Percentiles rank a stretch among this genome's conserved stretches.
Evolutionary conservation across 768 basidiomycete species (phyloP).

Genomic region (Tricholoma sp.): DNA sequence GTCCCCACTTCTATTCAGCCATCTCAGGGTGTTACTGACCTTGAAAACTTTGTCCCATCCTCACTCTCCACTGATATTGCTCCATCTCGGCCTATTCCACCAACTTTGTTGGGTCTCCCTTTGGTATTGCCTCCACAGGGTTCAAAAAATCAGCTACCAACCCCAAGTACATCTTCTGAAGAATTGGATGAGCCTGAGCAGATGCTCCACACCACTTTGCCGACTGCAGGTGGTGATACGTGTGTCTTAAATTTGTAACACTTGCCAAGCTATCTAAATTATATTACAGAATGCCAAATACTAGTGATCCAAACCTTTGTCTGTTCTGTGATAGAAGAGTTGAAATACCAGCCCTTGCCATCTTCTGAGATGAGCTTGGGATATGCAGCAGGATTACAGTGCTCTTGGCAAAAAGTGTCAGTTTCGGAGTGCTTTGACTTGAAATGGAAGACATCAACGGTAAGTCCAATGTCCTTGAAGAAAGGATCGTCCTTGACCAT

Average conservation of each 20-base stretch:
- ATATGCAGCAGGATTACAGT: too few relatives aligned
- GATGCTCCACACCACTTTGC: background rate
- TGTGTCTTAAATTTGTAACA: background rate
- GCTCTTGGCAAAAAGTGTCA: too few relatives aligned
- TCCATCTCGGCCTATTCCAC: background rate
- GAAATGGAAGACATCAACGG: too few relatives aligned
- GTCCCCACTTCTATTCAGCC: background rate
- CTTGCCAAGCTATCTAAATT: slow-evolving; percentile 11
- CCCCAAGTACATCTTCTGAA: background rate
- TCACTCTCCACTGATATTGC: slow-evolving; percentile 1
- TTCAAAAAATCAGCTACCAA: background rate
- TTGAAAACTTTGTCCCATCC: background rate
- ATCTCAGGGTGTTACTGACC: background rate
- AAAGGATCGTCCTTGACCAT: too few relatives aligned
- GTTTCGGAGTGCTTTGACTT: too few relatives aligned
- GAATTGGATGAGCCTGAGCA: background rate
- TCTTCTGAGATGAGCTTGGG: too few relatives aligned
- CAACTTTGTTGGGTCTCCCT: background rate
- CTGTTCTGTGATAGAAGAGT: too few relatives aligned
- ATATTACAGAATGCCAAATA: background rate
- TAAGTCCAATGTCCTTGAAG: too few relatives aligned
- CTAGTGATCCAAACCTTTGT: background rate
- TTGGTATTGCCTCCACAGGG: background rate
- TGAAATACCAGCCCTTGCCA: too few relatives aligned
- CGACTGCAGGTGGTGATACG: background rate